phyloP scores from a whole-genome alignment of 257 asterid species.

The Ajuga chamaepitys region DNA sequence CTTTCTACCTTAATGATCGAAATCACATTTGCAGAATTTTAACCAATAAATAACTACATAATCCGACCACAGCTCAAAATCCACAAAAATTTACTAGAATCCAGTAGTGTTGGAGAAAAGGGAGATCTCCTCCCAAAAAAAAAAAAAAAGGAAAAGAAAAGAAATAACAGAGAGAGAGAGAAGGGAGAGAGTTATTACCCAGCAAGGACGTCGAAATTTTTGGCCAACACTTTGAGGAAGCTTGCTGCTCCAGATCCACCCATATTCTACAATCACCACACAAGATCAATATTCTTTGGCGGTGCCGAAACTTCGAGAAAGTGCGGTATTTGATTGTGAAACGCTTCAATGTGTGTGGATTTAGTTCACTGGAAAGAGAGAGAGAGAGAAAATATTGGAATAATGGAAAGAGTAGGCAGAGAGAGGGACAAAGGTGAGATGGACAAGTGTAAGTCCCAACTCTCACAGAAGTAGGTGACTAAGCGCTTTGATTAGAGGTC shows the following conservation, averaged over 20 bases:
- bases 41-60: too few species aligned
- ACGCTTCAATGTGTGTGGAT: neutral
- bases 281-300: neutral
- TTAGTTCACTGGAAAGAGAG: neutral
- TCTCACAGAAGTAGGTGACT: neutral
- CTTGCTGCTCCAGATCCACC: conserved; percentile 74
- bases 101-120: too few species aligned
- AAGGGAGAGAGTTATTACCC: conserved; percentile 34
- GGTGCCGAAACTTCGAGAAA: neutral
- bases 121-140: neutral
- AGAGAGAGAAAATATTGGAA: neutral
- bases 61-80: too few species aligned
- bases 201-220: conserved; percentile 71
- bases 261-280: conserved; percentile 20
- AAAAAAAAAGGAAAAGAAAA: neutral
- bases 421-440: conserved; percentile 9
- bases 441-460: conserved; percentile 15
- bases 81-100: too few species aligned
- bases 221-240: conserved; percentile 49
- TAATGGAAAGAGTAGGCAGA: neutral
- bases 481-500: neutral
- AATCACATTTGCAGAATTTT: neutral
- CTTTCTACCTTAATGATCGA: neutral
- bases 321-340: neutral
- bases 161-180: neutral